Percentiles rank a stretch among this genome's conserved stretches.
Evolutionary conservation across 1,139 yeast species (phyloP).

Genomic region (Nadsonia starkeyi-henricii): DNA sequence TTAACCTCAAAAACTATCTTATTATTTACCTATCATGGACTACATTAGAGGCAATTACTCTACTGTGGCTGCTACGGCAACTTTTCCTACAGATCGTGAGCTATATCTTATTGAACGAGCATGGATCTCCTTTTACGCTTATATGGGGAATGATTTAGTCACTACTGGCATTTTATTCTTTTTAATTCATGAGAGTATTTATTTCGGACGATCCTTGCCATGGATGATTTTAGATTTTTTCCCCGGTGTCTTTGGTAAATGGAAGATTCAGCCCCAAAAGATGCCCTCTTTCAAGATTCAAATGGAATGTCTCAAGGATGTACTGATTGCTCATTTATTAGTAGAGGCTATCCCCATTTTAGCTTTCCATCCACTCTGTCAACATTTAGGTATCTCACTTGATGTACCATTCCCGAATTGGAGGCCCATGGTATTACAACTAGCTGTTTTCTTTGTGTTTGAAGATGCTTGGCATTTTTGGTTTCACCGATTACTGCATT

Average conservation of each 20-base stretch:
- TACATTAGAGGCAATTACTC: neutral
- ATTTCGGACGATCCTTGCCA: conserved; percentile 77
- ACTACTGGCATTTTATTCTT: conserved; percentile 80
- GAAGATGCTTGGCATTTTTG: conserved; percentile 97
- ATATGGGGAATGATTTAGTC: conserved; percentile 60
- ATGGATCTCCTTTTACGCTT: conserved; percentile 82
- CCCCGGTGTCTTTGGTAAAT: conserved; percentile 52
- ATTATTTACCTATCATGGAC: neutral
- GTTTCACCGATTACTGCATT: conserved; percentile 80
- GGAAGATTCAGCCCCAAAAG: conserved; percentile 64
- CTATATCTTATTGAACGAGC: conserved; percentile 35
- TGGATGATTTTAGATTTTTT: conserved; percentile 73
- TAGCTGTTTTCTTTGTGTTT: conserved; percentile 59
- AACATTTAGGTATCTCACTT: conserved; percentile 55
- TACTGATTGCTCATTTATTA: conserved; percentile 67
- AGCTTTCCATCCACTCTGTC: conserved; percentile 87
- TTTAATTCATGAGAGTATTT: conserved; percentile 62
- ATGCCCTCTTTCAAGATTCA: conserved; percentile 70
- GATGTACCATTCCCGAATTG: conserved; percentile 72
- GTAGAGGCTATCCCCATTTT: conserved; percentile 94
- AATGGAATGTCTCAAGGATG: conserved; percentile 81
- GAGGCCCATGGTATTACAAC: conserved; percentile 45
- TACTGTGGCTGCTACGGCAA: neutral
- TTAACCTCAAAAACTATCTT: no score
- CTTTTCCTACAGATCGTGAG: conserved; percentile 1